Base-by-base conservation (phyloP, 148 eudicot genomes). In the Tetragonia tetragonoides region DNA sequence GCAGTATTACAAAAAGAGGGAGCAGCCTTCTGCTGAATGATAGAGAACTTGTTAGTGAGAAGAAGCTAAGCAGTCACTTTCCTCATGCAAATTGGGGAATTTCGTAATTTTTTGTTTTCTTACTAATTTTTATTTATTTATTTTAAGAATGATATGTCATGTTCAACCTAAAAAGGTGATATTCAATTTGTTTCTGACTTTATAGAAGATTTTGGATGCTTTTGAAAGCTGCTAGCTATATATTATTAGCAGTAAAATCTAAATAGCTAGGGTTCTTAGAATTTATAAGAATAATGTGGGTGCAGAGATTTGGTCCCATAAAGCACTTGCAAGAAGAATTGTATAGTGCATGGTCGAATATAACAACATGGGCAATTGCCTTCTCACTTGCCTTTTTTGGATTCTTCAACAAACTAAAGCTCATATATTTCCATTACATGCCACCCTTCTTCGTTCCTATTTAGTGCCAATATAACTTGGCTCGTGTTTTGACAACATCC, bases 311-410 rank as follows among this genome's bases (percentile, higher is more conserved):
- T 86, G 89, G 91, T 88, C 81, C 76, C 83, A 16, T 78, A 86
- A 91, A 87, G 88, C 80, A 81, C 87, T 87, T 85, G 89, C 90
- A 85, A 76, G 75, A 76, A 40, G 88, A 88, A 88, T 84, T 82
- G 75, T 78, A 64, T 83, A 85, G 86, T 86, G 87, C 84, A 84
- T 56, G 37, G 37, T 69, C 75, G 92, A 91, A 89, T 91, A 89
- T 87, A 76, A 82, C 82, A 83, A 85, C 86, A 84, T 85, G 91
- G 37, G 20, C 5, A 71, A 18, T 63, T 72, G 53, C 69, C 67
- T 24, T 21, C 51, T 38, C 39, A 15, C 8, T 74, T 44, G 8
- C 67, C 59, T 80, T 60, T 68, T 57, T 69, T 60, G 74, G 78
- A 80, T 75, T 74, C 83, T 75, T 80, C 49, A 59, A 5, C 4